These are phyloP conservation scores for Pulveroboletus sp. DNA, from an alignment of 768 basidiomycete species.

Conservation along the genomic window DNA sequence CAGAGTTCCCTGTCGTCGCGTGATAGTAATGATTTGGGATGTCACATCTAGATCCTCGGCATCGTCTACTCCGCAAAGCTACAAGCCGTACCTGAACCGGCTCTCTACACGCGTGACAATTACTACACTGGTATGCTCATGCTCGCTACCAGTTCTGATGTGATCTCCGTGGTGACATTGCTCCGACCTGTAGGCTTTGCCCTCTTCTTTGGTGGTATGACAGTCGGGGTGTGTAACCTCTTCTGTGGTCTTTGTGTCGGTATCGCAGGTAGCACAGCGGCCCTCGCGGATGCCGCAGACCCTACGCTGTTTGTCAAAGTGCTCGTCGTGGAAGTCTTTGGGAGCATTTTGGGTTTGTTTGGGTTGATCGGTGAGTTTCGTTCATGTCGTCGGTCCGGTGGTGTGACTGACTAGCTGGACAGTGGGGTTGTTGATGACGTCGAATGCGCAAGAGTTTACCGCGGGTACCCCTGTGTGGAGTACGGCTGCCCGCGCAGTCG, in stretches of 20 bases:
- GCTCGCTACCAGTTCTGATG: neutral
- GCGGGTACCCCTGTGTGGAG: slow-evolving; percentile 32
- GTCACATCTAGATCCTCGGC: slow-evolving; percentile 68
- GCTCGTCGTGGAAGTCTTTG: slow-evolving; percentile 92
- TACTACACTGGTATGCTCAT: slow-evolving; percentile 76
- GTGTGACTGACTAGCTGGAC: neutral
- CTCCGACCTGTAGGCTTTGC: slow-evolving; percentile 58
- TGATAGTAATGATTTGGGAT: neutral
- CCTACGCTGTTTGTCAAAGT: slow-evolving; percentile 95
- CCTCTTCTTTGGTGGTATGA: slow-evolving; percentile 95
- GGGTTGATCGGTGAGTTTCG: slow-evolving; percentile 77
- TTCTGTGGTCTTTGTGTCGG: slow-evolving; percentile 94
- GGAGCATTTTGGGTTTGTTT: slow-evolving; percentile 86
- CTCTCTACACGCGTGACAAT: slow-evolving; percentile 79
- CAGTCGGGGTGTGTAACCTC: slow-evolving; percentile 91
- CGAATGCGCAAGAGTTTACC: slow-evolving; percentile 56
- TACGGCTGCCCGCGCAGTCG: slow-evolving; percentile 24
- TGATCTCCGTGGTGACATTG: neutral
- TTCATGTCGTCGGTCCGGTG: neutral
- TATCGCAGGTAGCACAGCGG: slow-evolving; percentile 92
- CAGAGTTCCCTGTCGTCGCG: neutral
- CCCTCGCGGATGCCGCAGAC: slow-evolving; percentile 92
- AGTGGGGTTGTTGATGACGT: slow-evolving; percentile 82
- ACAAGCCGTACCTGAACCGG: slow-evolving; percentile 49
- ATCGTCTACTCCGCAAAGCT: slow-evolving; percentile 94